Evolutionary conservation across 306 rosid species (phyloP).

Genomic region (Arachis hypogaea): DNA sequence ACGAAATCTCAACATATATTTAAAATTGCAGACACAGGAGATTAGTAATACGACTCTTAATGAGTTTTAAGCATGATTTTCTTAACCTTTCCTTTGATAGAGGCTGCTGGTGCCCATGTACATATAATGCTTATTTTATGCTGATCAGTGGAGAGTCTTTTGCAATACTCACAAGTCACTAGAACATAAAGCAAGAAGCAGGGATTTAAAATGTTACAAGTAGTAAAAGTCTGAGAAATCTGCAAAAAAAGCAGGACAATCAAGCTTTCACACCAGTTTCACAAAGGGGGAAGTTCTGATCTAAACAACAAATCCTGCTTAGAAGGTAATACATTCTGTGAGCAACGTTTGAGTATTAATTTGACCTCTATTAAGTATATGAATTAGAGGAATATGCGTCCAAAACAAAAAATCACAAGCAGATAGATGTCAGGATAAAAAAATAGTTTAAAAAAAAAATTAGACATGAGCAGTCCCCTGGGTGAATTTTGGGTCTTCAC

Average conservation of each 20-base stretch:
- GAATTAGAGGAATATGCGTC: slow-evolving; percentile 42
- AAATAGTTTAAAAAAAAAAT: slow-evolving; percentile 25
- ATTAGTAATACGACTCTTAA: too few relatives aligned
- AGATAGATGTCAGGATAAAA: slow-evolving; percentile 27
- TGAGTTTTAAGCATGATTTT: too few relatives aligned
- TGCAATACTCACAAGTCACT: not conserved
- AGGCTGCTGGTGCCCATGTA: too few relatives aligned
- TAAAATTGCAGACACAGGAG: not conserved
- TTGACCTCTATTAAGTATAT: slow-evolving; percentile 36
- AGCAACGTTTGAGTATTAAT: slow-evolving; percentile 5
- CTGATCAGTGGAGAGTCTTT: not conserved
- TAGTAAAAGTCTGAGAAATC: slow-evolving; percentile 5
- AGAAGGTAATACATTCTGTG: slow-evolving; percentile 36
- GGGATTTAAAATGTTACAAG: not conserved
- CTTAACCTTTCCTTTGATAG: too few relatives aligned
- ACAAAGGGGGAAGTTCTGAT: slow-evolving; percentile 40
- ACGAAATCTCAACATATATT: not conserved
- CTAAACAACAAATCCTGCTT: slow-evolving; percentile 52
- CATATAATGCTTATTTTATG: too few relatives aligned
- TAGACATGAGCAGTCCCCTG: slow-evolving; percentile 95
- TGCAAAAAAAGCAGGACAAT: not conserved
- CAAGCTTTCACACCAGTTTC: slow-evolving; percentile 36
- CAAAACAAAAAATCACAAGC: slow-evolving; percentile 37
- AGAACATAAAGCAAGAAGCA: not conserved
- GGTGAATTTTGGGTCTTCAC: slow-evolving; percentile 95